Conservation (phyloP, 495 filamentous ascomycete species). For the Lasiosphaeria hispida region DNA sequence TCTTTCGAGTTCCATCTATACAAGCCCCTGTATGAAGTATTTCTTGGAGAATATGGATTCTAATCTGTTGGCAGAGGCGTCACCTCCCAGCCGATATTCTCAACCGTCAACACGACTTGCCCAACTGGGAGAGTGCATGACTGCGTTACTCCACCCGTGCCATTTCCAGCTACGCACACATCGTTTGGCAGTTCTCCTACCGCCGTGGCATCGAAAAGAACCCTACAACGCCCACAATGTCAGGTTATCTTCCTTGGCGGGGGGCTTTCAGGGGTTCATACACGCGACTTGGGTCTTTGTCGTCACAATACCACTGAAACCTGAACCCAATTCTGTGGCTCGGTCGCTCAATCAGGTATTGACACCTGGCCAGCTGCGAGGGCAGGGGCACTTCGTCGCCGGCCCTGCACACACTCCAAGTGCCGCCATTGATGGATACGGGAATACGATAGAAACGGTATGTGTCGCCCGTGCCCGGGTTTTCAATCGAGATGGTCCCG, state of each 20-base stretch:
- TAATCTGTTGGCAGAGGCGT: too few relatives aligned
- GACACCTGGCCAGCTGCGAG: conserved; percentile 3
- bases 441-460: conserved; percentile 5
- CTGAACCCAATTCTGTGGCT: conserved; percentile 7
- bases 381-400: conserved; percentile 4
- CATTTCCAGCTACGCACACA: conserved; percentile 8
- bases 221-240: neutral
- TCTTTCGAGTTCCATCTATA: too few relatives aligned
- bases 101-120: conserved; percentile 8
- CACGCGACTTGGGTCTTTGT: neutral
- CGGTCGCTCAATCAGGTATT: conserved; percentile 8
- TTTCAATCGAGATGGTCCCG: conserved; percentile 10
- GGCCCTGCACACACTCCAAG: conserved; percentile 5
- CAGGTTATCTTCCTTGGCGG: neutral
- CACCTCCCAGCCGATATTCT: conserved; percentile 2
- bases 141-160: conserved; percentile 7
- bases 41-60: too few relatives aligned
- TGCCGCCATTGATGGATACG: conserved; percentile 3
- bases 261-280: neutral
- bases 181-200: conserved; percentile 1
- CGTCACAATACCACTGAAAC: conserved; percentile 11
- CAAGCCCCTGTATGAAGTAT: too few relatives aligned
- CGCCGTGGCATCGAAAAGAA: conserved; percentile 11
- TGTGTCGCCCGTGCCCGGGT: conserved; percentile 6
- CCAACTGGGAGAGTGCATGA: conserved; percentile 1